phyloP scores from a whole-genome alignment of 495 filamentous ascomycete species.

The Penicillium lagena region DNA sequence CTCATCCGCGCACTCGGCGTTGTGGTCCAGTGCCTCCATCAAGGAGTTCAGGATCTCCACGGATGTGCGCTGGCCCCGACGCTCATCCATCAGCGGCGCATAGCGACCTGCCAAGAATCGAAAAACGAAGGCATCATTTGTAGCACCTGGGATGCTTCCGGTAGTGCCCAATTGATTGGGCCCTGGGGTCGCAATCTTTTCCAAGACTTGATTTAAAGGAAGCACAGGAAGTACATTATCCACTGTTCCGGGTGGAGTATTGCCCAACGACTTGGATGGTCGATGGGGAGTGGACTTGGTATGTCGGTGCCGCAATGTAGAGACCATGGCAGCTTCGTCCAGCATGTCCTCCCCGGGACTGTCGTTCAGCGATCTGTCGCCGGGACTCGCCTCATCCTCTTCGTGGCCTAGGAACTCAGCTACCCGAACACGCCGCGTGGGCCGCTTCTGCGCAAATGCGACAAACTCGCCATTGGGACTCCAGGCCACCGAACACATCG shows the following conservation, averaged over 20 bases:
- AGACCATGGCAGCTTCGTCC: slow-evolving; percentile 52
- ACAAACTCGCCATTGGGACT: slow-evolving; percentile 39
- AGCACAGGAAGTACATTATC: slow-evolving; percentile 41
- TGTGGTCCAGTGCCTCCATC: slow-evolving; percentile 49
- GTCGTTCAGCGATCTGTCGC: slow-evolving; percentile 47
- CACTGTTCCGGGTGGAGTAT: slow-evolving; percentile 51
- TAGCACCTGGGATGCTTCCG: slow-evolving; percentile 50
- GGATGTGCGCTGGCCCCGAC: slow-evolving; percentile 16
- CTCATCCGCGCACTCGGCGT: slow-evolving; percentile 55
- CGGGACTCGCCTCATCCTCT: slow-evolving; percentile 27
- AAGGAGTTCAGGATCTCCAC: slow-evolving; percentile 39
- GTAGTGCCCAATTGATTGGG: slow-evolving; percentile 56
- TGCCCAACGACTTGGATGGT: slow-evolving; percentile 36
- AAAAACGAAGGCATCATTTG: slow-evolving; percentile 46
- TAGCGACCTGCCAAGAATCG: slow-evolving; percentile 57
- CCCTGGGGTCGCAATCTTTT: slow-evolving; percentile 43
- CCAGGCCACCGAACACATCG: slow-evolving; percentile 40
- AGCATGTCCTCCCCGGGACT: slow-evolving; percentile 61
- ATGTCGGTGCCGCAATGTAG: slow-evolving; percentile 35
- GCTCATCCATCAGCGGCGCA: slow-evolving; percentile 29
- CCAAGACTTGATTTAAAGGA: slow-evolving; percentile 55
- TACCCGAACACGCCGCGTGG: slow-evolving; percentile 31
- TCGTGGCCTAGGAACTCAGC: slow-evolving; percentile 25
- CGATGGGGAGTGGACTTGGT: slow-evolving; percentile 24
- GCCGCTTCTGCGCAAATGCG: slow-evolving; percentile 44